Base-by-base conservation (phyloP, 768 basidiomycete genomes). In the Ramaria sp. region DNA sequence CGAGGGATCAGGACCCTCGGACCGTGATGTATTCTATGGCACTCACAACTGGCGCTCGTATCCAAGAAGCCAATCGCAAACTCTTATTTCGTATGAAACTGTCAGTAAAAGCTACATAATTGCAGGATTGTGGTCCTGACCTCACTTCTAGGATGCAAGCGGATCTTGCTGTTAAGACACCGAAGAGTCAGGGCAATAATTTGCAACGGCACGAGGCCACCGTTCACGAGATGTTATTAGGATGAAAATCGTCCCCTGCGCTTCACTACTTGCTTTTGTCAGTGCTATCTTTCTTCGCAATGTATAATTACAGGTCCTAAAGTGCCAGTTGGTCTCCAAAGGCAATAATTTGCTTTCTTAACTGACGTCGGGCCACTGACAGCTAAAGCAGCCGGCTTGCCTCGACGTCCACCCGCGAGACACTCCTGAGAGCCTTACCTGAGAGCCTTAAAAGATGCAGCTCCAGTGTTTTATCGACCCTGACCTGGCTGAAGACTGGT, bases 71-170 rank as follows among this genome's bases (percentile, higher is more conserved):
- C 37, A 91, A 91, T 61, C 73, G 83, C 59, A 91, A 90, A 67
- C 70, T 92, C 19, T 69, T 92, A n/a, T 69, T 92, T 54, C 77
- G 91, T 24, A 88, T 94, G 84, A 76, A 80, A 61, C 67, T 95
- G 91, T 37, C 9, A 37, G 34, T 37, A 7, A 37, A 10, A 2
- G 34, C 34, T 38, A 19, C 57, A 38, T 22, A n/a, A 41, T 47
- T 7, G 45, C 38, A 7, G 34, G 1, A 10, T 53, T 34, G 34
- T 54, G 24, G 33, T 49, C 9, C 24, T 54, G 38, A 49, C 31
- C 9, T 20, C 22, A 27, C 45, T 30, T 27, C 51, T 61, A 91
- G 90, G 57, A 84, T 90, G 72, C 88, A 91, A 73, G 83, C 86
- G 9, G 90, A 91, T 37, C 72, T 91, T 15, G 70, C 86, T 17